phyloP scores from a whole-genome alignment of 2,329 filamentous ascomycete genomes.

The Cladosporium sp. region DNA sequence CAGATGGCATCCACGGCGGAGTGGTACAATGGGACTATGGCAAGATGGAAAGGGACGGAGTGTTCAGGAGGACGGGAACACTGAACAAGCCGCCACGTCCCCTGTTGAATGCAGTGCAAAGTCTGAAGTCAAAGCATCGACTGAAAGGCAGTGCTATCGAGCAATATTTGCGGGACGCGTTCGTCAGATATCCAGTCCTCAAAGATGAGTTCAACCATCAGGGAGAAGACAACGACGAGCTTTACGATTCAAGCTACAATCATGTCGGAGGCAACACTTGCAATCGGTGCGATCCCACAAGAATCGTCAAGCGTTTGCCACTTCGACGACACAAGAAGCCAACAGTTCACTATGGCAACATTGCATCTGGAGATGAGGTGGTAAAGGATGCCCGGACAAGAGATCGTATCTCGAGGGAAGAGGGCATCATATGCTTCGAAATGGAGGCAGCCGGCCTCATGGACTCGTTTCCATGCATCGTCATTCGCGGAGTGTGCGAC shows the following conservation, averaged over 20 bases:
- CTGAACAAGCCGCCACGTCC: conserved; percentile 11
- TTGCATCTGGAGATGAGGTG: conserved; percentile 22
- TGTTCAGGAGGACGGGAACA: neutral
- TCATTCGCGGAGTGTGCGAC: conserved; percentile 22
- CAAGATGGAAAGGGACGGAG: conserved; percentile 11
- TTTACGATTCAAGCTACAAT: no score
- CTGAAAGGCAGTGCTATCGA: neutral
- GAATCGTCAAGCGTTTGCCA: neutral
- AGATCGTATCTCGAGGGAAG: conserved; percentile 11
- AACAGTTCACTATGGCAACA: conserved; percentile 20
- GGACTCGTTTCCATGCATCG: conserved; percentile 21
- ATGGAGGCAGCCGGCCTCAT: conserved; percentile 24
- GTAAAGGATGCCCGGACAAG: conserved; percentile 13
- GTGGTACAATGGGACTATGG: conserved; percentile 25
- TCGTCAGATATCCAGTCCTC: no score
- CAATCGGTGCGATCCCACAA: conserved; percentile 3
- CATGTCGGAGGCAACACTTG: no score
- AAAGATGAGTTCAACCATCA: no score
- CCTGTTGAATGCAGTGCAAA: conserved; percentile 12
- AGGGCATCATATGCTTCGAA: conserved; percentile 20
- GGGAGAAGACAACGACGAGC: no score
- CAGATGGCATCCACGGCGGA: conserved; percentile 16
- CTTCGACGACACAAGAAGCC: neutral
- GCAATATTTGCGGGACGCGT: no score
- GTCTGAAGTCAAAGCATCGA: conserved; percentile 8